Conservation (phyloP, 257 asterid species). For the Cinchona pubescens region DNA sequence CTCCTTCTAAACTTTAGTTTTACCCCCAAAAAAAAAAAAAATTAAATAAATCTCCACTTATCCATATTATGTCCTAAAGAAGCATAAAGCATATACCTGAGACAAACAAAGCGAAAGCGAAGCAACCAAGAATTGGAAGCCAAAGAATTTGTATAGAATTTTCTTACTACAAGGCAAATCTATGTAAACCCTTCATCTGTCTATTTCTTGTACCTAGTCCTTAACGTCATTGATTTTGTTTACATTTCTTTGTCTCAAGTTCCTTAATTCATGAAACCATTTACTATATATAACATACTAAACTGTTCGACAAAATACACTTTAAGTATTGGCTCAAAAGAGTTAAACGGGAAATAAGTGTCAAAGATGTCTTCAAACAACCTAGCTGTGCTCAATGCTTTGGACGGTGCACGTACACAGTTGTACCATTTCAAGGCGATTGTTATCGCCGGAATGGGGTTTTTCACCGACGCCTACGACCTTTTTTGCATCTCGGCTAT, state of each 20-base stretch:
- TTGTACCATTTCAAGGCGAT: constrained; percentile 31
- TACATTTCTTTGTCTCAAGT: neutral
- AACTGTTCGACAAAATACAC: constrained; percentile 2
- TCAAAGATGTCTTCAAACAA: constrained; percentile 20
- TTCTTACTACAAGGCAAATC: neutral
- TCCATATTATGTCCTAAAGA: neutral
- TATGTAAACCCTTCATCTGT: constrained; percentile 1
- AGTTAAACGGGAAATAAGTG: neutral
- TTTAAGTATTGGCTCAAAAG: neutral
- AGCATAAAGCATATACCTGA: constrained; percentile 25
- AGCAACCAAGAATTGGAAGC: constrained; percentile 5
- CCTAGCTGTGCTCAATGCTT: constrained; percentile 26
- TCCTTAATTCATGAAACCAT: neutral
- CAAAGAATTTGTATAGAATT: neutral
- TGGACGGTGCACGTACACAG: constrained; percentile 27
- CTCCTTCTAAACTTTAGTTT: no score
- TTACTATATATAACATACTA: neutral
- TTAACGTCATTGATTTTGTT: constrained; percentile 15
- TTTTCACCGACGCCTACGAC: constrained; percentile 35
- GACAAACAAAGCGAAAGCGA: neutral
- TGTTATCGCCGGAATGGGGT: constrained; percentile 35
- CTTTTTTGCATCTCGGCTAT: constrained; percentile 27
- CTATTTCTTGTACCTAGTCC: constrained; percentile 25
- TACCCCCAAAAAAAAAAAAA: no score
- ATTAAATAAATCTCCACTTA: no score